These are phyloP conservation scores for Dactylellina cionopaga DNA, from an alignment of 2,329 filamentous ascomycete genomes.

Conservation along the genomic window DNA sequence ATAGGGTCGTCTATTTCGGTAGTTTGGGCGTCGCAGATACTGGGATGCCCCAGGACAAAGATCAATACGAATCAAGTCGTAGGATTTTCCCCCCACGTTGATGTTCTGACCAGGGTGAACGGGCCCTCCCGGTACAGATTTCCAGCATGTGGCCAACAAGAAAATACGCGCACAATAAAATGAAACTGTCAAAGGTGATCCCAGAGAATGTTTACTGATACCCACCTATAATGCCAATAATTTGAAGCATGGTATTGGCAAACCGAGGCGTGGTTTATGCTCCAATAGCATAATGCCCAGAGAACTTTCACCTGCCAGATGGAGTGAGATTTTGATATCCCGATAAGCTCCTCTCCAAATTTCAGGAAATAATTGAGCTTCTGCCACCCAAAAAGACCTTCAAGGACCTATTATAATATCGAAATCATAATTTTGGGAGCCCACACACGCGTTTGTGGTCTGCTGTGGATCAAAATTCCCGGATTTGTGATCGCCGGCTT, in stretches of 20 bases:
- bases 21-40: neutral
- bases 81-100: constrained; percentile 28
- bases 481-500: constrained; percentile 23
- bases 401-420: neutral
- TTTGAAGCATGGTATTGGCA: constrained; percentile 11
- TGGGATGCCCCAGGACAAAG: neutral
- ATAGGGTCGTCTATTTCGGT: neutral
- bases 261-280: constrained; percentile 5
- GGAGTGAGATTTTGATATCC: neutral
- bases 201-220: neutral
- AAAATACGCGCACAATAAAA: constrained; percentile 9
- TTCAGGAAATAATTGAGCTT: constrained; percentile 5
- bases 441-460: constrained; percentile 19
- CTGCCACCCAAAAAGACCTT: neutral
- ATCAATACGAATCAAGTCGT: constrained; percentile 7
- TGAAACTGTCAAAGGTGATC: constrained; percentile 26
- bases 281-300: constrained; percentile 14
- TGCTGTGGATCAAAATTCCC: neutral
- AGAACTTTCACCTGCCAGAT: constrained; percentile 34
- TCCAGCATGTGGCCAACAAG: constrained; percentile 24
- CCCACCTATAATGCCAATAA: neutral
- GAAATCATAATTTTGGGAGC: neutral
- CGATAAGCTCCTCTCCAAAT: neutral
- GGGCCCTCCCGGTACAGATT: constrained; percentile 26
- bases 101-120: constrained; percentile 27